Evolutionary conservation across 2,329 filamentous ascomycete genomes (phyloP).

Genomic region (Didymella exigua): DNA sequence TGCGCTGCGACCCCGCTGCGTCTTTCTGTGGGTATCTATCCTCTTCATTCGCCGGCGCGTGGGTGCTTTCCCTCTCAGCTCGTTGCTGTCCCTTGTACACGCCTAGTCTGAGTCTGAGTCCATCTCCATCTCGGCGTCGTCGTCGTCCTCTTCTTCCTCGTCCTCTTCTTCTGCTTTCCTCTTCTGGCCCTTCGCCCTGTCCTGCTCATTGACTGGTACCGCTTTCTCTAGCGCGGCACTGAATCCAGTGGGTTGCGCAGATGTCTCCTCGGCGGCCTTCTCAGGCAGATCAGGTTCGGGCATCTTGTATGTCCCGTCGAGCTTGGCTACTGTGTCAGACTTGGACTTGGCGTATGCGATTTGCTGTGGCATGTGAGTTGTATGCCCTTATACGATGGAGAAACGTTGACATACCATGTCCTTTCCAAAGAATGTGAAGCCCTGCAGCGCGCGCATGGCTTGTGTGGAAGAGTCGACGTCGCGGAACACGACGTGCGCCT

Average conservation of each 20-base stretch:
- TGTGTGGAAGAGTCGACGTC: constrained; percentile 92
- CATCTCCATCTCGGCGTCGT: constrained; percentile 60
- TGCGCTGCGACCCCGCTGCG: background rate
- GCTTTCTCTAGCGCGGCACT: constrained; percentile 38
- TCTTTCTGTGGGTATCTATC: background rate
- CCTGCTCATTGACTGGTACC: constrained; percentile 44
- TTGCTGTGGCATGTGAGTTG: constrained; percentile 62
- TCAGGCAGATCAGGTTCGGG: constrained; percentile 52
- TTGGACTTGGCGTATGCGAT: constrained; percentile 90
- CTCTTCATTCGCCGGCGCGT: background rate
- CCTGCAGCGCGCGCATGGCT: constrained; percentile 87
- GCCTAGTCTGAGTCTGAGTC: constrained; percentile 67
- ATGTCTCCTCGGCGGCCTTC: constrained; percentile 26
- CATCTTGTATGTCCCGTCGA: constrained; percentile 86
- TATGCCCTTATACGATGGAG: background rate
- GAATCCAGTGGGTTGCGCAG: constrained; percentile 53
- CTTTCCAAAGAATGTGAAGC: constrained; percentile 82
- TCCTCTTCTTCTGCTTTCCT: constrained; percentile 68
- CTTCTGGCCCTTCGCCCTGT: constrained; percentile 66
- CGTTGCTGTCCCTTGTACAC: background rate
- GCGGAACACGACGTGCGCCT: constrained; percentile 90
- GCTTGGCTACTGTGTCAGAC: constrained; percentile 84
- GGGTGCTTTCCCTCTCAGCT: background rate
- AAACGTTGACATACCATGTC: constrained; percentile 70
- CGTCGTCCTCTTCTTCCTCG: constrained; percentile 59